Percentiles rank a stretch among this genome's conserved stretches.
phyloP scores from a whole-genome alignment of 176 grass and related monocot genomes.

The Coix lacrymajobi region DNA sequence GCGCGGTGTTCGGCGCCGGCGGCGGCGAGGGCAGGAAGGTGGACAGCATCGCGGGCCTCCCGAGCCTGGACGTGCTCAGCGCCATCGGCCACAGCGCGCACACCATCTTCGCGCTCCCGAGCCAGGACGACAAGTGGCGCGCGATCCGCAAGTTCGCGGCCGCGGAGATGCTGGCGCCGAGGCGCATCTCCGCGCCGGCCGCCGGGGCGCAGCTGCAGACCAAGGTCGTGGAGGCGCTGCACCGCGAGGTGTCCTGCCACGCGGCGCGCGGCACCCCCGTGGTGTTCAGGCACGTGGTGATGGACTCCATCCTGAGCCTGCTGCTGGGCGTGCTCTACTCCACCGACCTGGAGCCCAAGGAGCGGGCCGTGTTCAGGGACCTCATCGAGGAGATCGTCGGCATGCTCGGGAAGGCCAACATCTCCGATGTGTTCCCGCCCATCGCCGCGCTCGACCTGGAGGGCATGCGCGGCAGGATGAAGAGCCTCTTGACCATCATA shows the following conservation, averaged over 20 bases:
- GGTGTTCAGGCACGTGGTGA: not conserved
- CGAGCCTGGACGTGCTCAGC: not conserved
- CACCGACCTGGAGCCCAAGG: constrained; percentile 10
- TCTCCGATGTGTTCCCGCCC: constrained; percentile 42
- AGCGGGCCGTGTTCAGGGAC: not conserved
- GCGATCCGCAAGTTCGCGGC: not conserved
- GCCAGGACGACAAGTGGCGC: not conserved
- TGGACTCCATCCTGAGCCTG: constrained; percentile 6
- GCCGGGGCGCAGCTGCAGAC: not conserved
- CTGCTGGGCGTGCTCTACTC: constrained; percentile 27
- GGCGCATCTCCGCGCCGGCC: not conserved
- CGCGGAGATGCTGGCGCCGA: not conserved
- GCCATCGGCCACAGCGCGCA: not conserved
- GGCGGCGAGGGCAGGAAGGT: not conserved
- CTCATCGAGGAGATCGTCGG: constrained; percentile 1
- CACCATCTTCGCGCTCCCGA: not conserved
- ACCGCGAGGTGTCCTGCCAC: not conserved
- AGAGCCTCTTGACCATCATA: not conserved
- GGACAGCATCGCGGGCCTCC: not conserved
- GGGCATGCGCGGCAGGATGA: not conserved
- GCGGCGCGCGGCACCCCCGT: not conserved
- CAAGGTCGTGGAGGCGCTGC: not conserved
- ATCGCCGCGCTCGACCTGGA: constrained; percentile 37
- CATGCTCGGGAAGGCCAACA: not conserved
- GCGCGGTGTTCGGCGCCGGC: not conserved